Evolutionary conservation across 305 asterid species (phyloP).

Genomic region (Solanum hybrid): DNA sequence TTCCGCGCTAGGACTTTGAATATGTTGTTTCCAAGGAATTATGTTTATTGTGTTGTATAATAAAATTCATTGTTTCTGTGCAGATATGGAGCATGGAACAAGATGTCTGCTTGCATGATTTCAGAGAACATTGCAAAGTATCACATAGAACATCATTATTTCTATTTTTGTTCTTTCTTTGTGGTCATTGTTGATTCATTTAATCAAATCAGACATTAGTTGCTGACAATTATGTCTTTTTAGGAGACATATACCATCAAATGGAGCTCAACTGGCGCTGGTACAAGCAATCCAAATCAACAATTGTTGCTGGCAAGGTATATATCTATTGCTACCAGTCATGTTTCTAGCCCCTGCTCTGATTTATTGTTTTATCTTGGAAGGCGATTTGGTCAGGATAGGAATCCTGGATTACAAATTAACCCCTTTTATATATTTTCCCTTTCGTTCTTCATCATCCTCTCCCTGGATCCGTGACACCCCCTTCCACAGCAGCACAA

Average conservation of each 20-base stretch:
- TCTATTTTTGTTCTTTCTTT: neutral
- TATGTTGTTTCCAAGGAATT: neutral
- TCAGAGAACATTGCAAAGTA: neutral
- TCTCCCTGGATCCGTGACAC: neutral
- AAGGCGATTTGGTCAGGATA: neutral
- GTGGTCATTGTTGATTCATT: neutral
- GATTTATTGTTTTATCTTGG: neutral
- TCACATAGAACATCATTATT: neutral
- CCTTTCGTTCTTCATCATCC: neutral
- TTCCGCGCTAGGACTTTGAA: neutral
- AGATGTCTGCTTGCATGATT: neutral
- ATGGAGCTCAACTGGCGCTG: slow-evolving; percentile 93
- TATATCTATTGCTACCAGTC: neutral
- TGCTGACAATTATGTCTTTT: slow-evolving; percentile 10
- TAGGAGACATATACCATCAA: slow-evolving; percentile 84
- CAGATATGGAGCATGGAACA: neutral
- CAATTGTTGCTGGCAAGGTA: slow-evolving; percentile 81
- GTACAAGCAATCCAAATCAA: slow-evolving; percentile 74
- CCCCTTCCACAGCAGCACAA: neutral
- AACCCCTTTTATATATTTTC: neutral
- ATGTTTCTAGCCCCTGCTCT: neutral
- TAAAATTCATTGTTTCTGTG: neutral
- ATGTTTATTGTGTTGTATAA: neutral
- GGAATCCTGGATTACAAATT: neutral
- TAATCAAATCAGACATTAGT: neutral